Conservation (phyloP, 352 stramenopile species). For the Globisporangium parvum region DNA sequence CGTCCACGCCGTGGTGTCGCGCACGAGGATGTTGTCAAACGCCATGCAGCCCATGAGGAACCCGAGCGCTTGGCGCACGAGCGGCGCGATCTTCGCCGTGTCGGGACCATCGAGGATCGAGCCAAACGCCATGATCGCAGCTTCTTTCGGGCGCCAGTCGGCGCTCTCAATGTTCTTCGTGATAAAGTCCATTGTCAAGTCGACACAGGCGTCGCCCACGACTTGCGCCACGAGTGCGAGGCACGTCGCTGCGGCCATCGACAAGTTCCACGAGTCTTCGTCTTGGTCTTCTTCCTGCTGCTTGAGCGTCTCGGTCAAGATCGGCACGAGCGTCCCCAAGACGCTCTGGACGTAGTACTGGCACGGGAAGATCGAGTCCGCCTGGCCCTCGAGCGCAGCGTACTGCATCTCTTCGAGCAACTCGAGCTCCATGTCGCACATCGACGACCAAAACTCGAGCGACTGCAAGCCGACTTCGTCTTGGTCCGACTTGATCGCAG, state of each 20-base stretch:
- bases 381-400: conserved; percentile 44
- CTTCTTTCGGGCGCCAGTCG: conserved; percentile 95
- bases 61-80: conserved; percentile 91
- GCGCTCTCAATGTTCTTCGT: conserved; percentile 91
- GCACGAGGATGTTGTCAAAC: conserved; percentile 89
- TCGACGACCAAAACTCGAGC: conserved; percentile 98
- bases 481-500: conserved; percentile 91
- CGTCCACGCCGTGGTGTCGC: conserved; percentile 96
- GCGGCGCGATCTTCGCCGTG: conserved; percentile 86
- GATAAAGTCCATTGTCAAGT: conserved; percentile 93
- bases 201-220: conserved; percentile 90
- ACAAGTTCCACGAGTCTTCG: conserved; percentile 93
- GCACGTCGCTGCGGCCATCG: conserved; percentile 92
- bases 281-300: conserved; percentile 94
- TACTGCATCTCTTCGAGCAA: conserved; percentile 91
- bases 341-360: conserved; percentile 88
- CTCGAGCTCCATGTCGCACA: conserved; percentile 95
- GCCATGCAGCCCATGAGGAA: conserved; percentile 92
- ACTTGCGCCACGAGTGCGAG: conserved; percentile 91
- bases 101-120: conserved; percentile 93
- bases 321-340: conserved; percentile 83
- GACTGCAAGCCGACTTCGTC: conserved; percentile 91
- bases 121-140: conserved; percentile 96
- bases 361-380: conserved; percentile 59
- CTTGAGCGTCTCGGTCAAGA: conserved; percentile 91